A percentile compares a stretch with the other conserved stretches of the same genome.
Conservation (phyloP, 169 alveolate genomes). For the Eimeria tenella region DNA sequence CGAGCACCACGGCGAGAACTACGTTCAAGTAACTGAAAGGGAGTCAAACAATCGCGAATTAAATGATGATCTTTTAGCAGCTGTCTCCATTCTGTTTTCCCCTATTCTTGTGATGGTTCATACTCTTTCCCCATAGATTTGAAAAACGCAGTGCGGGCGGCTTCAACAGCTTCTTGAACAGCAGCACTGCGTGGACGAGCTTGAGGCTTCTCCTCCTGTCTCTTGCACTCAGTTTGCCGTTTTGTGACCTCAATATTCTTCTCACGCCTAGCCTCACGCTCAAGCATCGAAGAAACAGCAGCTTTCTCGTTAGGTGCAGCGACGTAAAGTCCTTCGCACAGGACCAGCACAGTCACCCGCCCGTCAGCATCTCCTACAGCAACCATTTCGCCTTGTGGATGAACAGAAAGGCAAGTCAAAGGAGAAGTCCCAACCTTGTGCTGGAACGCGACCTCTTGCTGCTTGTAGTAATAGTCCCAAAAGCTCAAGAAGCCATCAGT, state of each 20-base stretch:
- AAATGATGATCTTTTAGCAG: no score
- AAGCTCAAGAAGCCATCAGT: conserved; percentile 93
- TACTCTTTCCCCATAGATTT: not conserved
- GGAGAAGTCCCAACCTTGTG: conserved; percentile 91
- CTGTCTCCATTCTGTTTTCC: no score
- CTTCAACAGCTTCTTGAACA: conserved; percentile 53
- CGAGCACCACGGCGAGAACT: no score
- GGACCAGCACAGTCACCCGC: conserved; percentile 91
- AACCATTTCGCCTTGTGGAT: conserved; percentile 85
- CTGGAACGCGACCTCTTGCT: conserved; percentile 93
- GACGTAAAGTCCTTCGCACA: conserved; percentile 90
- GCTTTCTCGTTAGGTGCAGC: conserved; percentile 89
- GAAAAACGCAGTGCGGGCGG: conserved; percentile 57
- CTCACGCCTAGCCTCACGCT: conserved; percentile 94
- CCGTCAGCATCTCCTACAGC: conserved; percentile 96
- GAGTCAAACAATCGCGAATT: no score
- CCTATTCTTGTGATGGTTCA: no score
- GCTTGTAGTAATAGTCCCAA: conserved; percentile 94
- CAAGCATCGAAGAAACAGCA: conserved; percentile 89
- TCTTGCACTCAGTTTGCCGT: conserved; percentile 80
- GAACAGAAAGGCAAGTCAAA: conserved; percentile 48
- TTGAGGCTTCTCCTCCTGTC: conserved; percentile 87
- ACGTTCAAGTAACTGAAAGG: no score
- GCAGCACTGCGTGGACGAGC: conserved; percentile 37
- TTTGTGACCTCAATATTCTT: conserved; percentile 90